phyloP scores from a whole-genome alignment of 176 grass and related monocot species.

The Eragrostis curvula region DNA sequence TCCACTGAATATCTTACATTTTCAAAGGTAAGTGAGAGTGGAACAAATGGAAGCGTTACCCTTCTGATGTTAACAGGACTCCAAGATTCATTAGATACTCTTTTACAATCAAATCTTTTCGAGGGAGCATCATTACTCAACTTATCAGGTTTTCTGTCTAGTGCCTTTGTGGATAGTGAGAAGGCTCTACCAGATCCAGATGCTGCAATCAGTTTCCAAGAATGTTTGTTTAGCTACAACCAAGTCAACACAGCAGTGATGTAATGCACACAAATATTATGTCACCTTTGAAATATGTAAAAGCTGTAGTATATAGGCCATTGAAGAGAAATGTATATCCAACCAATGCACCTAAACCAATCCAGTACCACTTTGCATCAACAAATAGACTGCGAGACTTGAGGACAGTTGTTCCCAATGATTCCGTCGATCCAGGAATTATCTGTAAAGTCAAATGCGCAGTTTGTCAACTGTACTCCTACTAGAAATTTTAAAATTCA shows the following conservation, averaged over 20 bases:
- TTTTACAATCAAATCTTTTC: background rate
- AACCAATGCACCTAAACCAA: constrained; percentile 50
- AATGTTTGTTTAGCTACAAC: background rate
- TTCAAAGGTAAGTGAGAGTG: constrained; percentile 63
- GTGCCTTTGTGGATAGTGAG: constrained; percentile 43
- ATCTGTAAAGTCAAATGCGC: constrained; percentile 34
- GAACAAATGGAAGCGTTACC: constrained; percentile 62
- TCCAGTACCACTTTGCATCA: constrained; percentile 66
- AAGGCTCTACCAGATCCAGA: constrained; percentile 44
- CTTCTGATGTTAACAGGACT: constrained; percentile 32
- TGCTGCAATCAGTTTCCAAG: constrained; percentile 47
- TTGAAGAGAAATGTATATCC: constrained; percentile 62
- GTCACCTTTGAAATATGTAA: constrained; percentile 37
- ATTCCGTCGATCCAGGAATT: constrained; percentile 36
- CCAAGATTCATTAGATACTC: constrained; percentile 24
- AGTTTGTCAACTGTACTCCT: background rate
- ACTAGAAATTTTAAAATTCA: background rate
- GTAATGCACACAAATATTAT: background rate
- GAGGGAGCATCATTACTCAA: constrained; percentile 29
- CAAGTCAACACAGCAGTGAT: background rate
- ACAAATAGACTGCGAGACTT: constrained; percentile 54
- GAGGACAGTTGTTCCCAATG: constrained; percentile 53
- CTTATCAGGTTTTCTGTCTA: constrained; percentile 48
- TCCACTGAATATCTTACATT: constrained; percentile 48
- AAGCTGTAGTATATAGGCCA: constrained; percentile 44